Evolutionary conservation across 2,329 filamentous ascomycete species (phyloP).

Genomic region (Monosporascus sp.): DNA sequence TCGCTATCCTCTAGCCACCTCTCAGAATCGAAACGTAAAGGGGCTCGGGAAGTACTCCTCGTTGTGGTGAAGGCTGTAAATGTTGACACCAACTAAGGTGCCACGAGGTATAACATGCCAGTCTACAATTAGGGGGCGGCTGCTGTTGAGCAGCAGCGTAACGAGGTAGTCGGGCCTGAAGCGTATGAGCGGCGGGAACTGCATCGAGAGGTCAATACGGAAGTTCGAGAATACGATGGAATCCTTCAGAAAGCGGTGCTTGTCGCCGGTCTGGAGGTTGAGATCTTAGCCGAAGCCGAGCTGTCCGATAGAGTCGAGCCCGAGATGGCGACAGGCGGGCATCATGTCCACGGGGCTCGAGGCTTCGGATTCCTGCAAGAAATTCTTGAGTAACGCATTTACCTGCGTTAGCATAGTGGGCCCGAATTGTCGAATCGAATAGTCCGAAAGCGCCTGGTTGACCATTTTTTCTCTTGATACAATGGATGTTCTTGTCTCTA

Average conservation of each 20-base stretch:
- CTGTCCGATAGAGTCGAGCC: neutral
- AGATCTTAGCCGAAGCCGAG: constrained; percentile 2
- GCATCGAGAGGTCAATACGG: neutral
- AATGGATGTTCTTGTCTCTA: neutral
- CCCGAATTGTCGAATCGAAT: neutral
- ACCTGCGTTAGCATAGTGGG: neutral
- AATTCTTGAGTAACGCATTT: neutral
- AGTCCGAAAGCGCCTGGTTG: neutral
- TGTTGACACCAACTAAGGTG: neutral
- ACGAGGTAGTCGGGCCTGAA: neutral
- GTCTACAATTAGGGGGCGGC: neutral
- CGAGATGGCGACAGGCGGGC: neutral
- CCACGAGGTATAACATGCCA: neutral
- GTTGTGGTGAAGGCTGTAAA: neutral
- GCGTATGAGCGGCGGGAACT: neutral
- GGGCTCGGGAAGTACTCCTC: neutral
- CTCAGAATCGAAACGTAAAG: neutral
- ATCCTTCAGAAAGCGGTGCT: neutral
- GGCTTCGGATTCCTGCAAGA: neutral
- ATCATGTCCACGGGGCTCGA: neutral
- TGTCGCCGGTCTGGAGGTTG: neutral
- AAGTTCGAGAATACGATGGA: neutral
- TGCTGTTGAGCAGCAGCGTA: neutral
- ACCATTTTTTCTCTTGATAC: neutral
- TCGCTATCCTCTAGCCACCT: neutral